A percentile compares a stretch with the other conserved stretches of the same genome.
Conservation (phyloP, 2,329 filamentous ascomycete species). For the Colletotrichum destructivum region DNA sequence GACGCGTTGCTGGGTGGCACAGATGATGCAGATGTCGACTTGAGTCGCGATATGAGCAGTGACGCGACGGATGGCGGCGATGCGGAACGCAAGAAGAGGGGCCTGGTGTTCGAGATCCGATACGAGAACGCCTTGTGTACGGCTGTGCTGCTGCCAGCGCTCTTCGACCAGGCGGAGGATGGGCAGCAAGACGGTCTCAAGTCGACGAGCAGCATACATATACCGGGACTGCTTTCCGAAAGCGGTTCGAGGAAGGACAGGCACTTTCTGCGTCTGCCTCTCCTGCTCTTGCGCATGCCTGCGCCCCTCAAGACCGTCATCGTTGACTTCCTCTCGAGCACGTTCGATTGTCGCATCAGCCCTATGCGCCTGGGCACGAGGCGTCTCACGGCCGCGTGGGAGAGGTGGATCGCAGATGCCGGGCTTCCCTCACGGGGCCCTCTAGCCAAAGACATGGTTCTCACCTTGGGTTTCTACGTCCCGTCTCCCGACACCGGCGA, state of each 20-base stretch:
- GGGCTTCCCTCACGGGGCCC: slow-evolving; percentile 53
- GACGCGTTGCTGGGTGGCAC: slow-evolving; percentile 50
- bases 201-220: slow-evolving; percentile 2
- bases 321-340: slow-evolving; percentile 65
- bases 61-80: slow-evolving; percentile 21
- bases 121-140: slow-evolving; percentile 69
- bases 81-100: slow-evolving; percentile 45
- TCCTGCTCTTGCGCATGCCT: slow-evolving; percentile 71
- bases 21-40: slow-evolving; percentile 17
- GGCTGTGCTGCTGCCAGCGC: slow-evolving; percentile 64
- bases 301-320: slow-evolving; percentile 64
- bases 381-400: slow-evolving; percentile 65
- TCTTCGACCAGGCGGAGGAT: slow-evolving; percentile 29
- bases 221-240: slow-evolving; percentile 19
- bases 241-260: slow-evolving; percentile 37
- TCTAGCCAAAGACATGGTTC: slow-evolving; percentile 61
- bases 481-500: slow-evolving; percentile 47
- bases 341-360: slow-evolving; percentile 71
- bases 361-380: slow-evolving; percentile 65
- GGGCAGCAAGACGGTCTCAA: not conserved
- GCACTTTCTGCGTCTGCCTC: slow-evolving; percentile 64
- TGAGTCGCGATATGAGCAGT: slow-evolving; percentile 27
- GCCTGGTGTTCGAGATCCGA: slow-evolving; percentile 62
- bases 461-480: slow-evolving; percentile 67
- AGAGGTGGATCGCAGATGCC: slow-evolving; percentile 63